These are phyloP conservation scores for Ostreobium quekettii DNA, from an alignment of 139 green algal genomes.

Conservation along the genomic window DNA sequence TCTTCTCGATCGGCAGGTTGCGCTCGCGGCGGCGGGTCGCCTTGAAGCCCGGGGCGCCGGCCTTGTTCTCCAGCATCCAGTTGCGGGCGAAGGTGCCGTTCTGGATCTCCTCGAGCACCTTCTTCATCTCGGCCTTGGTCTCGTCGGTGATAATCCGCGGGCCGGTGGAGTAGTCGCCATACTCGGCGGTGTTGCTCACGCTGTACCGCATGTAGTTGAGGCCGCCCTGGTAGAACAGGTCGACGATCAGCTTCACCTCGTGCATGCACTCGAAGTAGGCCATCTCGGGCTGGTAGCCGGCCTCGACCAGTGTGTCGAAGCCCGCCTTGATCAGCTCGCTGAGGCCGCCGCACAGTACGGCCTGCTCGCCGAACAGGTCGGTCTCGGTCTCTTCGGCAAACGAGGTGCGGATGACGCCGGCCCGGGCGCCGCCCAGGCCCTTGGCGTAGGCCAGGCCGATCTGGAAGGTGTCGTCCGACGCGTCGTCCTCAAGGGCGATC, in stretches of 20 bases:
- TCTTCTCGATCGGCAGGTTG: not conserved
- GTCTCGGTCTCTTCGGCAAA: too few relatives aligned
- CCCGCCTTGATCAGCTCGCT: too few relatives aligned
- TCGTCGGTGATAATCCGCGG: slow-evolving; percentile 1
- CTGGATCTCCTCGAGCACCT: not conserved
- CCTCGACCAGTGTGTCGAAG: too few relatives aligned
- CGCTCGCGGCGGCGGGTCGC: not conserved
- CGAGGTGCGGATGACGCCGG: too few relatives aligned
- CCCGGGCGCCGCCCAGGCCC: too few relatives aligned
- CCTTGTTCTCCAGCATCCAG: not conserved
- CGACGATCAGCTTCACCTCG: too few relatives aligned
- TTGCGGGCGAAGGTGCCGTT: not conserved
- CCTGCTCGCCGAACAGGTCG: too few relatives aligned
- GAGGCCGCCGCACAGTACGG: too few relatives aligned
- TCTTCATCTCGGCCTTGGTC: slow-evolving; percentile 6
- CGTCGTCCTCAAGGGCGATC: too few relatives aligned
- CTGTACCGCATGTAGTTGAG: not conserved
- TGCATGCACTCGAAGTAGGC: too few relatives aligned
- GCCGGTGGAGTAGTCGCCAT: not conserved
- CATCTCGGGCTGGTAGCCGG: too few relatives aligned
- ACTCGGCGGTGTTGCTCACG: not conserved
- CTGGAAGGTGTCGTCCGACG: too few relatives aligned
- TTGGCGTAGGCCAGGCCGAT: not conserved
- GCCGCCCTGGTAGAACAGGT: slow-evolving; percentile 1
- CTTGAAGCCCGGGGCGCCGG: not conserved